Evolutionary conservation across 2,329 filamentous ascomycete genomes (phyloP).

Genomic region (Xylariaceae sp.): DNA sequence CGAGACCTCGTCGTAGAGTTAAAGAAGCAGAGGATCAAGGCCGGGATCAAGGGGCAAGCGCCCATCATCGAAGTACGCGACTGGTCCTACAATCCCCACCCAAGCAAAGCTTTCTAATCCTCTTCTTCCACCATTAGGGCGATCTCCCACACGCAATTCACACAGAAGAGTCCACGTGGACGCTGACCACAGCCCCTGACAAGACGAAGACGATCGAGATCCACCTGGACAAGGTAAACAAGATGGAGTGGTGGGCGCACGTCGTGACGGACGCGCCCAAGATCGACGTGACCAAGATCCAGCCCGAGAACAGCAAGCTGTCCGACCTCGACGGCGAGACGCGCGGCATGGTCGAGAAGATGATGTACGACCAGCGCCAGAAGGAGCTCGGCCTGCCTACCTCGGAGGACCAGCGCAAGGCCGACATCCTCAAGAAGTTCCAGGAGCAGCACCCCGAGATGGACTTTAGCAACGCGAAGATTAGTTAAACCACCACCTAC

Average conservation of each 20-base stretch:
- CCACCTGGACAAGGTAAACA: slow-evolving; percentile 92
- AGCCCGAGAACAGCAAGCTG: slow-evolving; percentile 86
- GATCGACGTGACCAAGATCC: slow-evolving; percentile 94
- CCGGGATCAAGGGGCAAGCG: slow-evolving; percentile 82
- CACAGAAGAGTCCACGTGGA: slow-evolving; percentile 92
- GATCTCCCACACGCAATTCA: slow-evolving; percentile 74
- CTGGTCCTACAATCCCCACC: not conserved
- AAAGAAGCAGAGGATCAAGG: slow-evolving; percentile 71
- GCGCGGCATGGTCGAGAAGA: slow-evolving; percentile 97
- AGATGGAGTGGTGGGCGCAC: slow-evolving; percentile 98
- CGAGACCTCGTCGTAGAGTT: slow-evolving; percentile 79
- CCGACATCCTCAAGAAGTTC: slow-evolving; percentile 89
- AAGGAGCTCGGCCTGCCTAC: slow-evolving; percentile 88
- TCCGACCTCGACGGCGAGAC: slow-evolving; percentile 93
- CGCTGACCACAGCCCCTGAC: slow-evolving; percentile 67
- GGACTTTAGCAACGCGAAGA: slow-evolving; percentile 68
- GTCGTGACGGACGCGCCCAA: slow-evolving; percentile 81
- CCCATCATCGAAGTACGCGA: slow-evolving; percentile 71
- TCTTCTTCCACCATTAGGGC: slow-evolving; percentile 54
- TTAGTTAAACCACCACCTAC: slow-evolving; percentile 34
- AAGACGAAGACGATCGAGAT: slow-evolving; percentile 67
- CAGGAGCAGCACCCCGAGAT: slow-evolving; percentile 72
- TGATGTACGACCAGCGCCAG: slow-evolving; percentile 99
- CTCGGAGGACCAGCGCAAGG: slow-evolving; percentile 93
- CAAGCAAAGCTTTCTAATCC: not conserved